Base-by-base conservation (phyloP, 2,329 filamentous ascomycete genomes). In the Exserohilum rostratum region DNA sequence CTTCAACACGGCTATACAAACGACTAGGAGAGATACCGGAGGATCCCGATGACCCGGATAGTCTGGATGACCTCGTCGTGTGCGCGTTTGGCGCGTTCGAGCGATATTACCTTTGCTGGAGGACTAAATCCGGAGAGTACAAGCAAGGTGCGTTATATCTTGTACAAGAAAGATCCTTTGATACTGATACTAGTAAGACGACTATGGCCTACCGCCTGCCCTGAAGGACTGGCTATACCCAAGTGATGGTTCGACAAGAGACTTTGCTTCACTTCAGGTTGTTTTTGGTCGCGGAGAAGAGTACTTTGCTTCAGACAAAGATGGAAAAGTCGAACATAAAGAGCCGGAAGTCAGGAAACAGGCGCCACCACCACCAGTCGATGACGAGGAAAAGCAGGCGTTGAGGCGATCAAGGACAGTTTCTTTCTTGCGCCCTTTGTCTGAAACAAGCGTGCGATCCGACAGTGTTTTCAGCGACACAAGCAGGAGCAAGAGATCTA, bases 31-130 rank as follows among this genome's bases (percentile, higher is more conserved):
- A 71, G 27, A 72, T 74, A 47, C 66, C 71, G 3, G 60, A 68
- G 20, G 63, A 74, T 22, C 64, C 69, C 1, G 48, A 55, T 6
- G 64, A 72, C 38, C 66, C 70, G 1, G 70, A 74, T 22, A 68
- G 78, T 63, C 39, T 77, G 46, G 61, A 74, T 17, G 74, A 76
- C 46, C 58, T 76, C 7, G 51, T 77, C 2, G 70, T 76, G 4
- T 75, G 73, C 50, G 75, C 74, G 1, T 74, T 76, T 46, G 75
- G 74, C 0, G 74, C 74, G 0, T 77, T 77, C 33, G 75, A 76
- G 38, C 62, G 73, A 40, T 76, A 76, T 49, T 77, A 76, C 43
- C 64, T 77, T 6, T 76, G 74, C 48, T 77, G 73, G 75, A 75
- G 69, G 53, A 76, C 68, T 15, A 64, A 60, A 34, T 59, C 61